Base-by-base conservation (phyloP, 2,329 filamentous ascomycete species). In the Cladophialophora exuberans region DNA sequence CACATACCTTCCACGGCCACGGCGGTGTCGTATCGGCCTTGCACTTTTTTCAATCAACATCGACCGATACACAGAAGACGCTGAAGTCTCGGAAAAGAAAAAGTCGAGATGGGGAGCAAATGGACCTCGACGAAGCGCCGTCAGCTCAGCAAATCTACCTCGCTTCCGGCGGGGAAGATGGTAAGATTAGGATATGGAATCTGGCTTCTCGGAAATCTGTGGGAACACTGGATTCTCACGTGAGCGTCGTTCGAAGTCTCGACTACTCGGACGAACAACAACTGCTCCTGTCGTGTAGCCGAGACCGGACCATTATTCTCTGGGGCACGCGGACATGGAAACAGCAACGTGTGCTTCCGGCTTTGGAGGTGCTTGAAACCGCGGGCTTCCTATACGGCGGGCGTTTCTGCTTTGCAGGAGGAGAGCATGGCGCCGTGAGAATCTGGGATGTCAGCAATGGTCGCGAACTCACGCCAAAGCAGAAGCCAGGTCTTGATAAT, bases 1-100 rank as follows among this genome's bases (percentile, higher is more conserved):
- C 95, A 23, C 94, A 99, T 72, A 96, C 90, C 0, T 96, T 99
- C 72, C 88, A 93, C 64, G 92, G 92, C 1, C 93, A 96, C 53
- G 91, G 91, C 56, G 92, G 94, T 7, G 82, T 99, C 18, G 84
- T 99, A 3, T 96, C 94, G 10, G 90, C 94, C 0, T 78, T 99
- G 15, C 87, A 87, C 65, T 97, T 99, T 73, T 99, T 97, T 70
- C 87, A 96, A 67, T 78, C 45, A 33, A 47, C 54, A n/a, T 54
- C 58, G 15, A 58, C 17, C 20, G 10, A 26, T 10, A n/a, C 41
- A 35, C 15, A 20, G 13, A 18, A n/a, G n/a, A 15, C 42, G 2
- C 52, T 46, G 23, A 52, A 47, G 23, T 57, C 35, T 39, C 56
- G 53, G 26, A 68, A 72, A 54, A 67, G 70, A 54, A 72, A 75